These are phyloP conservation scores for Iris macrosiphon DNA, from an alignment of 106 monocot genomes.

Conservation along the genomic window DNA sequence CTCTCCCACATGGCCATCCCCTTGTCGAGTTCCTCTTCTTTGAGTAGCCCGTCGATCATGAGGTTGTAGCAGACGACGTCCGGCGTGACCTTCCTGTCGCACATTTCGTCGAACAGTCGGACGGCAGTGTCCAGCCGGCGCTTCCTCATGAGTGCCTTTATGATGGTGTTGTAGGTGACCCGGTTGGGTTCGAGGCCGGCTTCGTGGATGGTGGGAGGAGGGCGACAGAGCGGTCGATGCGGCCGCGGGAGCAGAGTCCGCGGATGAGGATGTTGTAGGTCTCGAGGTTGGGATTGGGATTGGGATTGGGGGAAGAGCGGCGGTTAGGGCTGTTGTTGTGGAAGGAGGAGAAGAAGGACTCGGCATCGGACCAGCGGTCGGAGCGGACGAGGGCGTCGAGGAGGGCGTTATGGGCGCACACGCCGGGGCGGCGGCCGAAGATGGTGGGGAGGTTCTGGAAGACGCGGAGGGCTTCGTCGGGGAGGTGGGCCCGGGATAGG, in stretches of 20 bases:
- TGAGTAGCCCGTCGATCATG: conserved; percentile 63
- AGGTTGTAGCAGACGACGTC: conserved; percentile 77
- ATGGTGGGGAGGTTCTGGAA: conserved; percentile 36
- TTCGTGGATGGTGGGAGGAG: conserved; percentile 12
- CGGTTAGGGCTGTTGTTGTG: conserved; percentile 6
- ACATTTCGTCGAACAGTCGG: conserved; percentile 77
- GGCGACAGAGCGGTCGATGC: conserved; percentile 22
- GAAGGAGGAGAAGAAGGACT: conserved; percentile 66
- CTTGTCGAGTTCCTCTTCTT: conserved; percentile 35
- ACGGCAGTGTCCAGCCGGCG: conserved; percentile 27
- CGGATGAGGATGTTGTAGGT: conserved; percentile 68
- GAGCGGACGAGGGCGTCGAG: conserved; percentile 83
- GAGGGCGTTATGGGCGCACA: conserved; percentile 71
- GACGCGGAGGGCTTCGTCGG: too few species aligned
- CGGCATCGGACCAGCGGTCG: conserved; percentile 38
- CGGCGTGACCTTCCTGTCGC: conserved; percentile 19
- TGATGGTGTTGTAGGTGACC: conserved; percentile 36
- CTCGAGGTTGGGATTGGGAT: too few species aligned
- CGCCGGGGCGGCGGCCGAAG: conserved; percentile 52
- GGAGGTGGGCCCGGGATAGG: conserved; percentile 58
- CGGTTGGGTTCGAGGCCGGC: conserved; percentile 27
- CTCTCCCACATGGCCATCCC: conserved; percentile 51
- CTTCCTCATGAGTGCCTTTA: conserved; percentile 13
- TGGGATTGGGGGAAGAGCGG: conserved; percentile 33
- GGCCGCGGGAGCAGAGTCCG: conserved; percentile 32